Base-by-base conservation (phyloP, 2,329 filamentous ascomycete genomes). In the Ceratocystis alfenasii region DNA sequence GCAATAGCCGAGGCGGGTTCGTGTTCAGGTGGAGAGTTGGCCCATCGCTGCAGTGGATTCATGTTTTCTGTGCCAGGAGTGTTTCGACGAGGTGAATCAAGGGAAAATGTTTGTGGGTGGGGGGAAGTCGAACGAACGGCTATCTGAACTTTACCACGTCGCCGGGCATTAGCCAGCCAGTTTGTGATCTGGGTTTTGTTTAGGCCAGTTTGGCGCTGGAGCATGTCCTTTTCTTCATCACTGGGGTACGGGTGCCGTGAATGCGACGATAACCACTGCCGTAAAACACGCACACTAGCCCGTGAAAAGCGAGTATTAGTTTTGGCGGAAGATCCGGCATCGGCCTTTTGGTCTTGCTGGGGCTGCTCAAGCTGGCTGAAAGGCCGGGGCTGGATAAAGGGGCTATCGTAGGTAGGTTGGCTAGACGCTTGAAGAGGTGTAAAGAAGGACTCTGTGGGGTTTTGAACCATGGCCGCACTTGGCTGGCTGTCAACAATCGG, bases 111-210 rank as follows among this genome's bases (percentile, higher is more conserved):
- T 20, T 66, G 65, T 22, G 67, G 67, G 70, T 87, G 83, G 0
- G 90, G 88, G 3, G 89, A 92, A 20, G 81, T 84, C 36, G 83
- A 85, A 69, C 87, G 81, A 60, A 84, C 84, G 1, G 83, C 79
- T 15, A 65, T 17, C 61, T 86, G 83, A 65, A 88, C 85, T 77
- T 95, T 96, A 71, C 89, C 87, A 69, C 91, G 83, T 66, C 91
- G 84, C 55, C 91, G 85, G 66, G 90, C 90, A 74, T 96, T 96
- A 67, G 91, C 91, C 60, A 96, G 83, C 91, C 91, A 96, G 73
- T 95, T 95, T 10, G 87, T 87, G 70, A 96, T 93, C 72, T 96
- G 92, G 15, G 82, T 87, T 71, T 89, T 85, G 73, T 85, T 91
- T 50, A 96, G 79, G 6, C 90, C 90, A 0, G 91, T 96, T 70